These are phyloP conservation scores for Aspergillus egyptiacus DNA, from an alignment of 495 filamentous ascomycete genomes.

Conservation along the genomic window DNA sequence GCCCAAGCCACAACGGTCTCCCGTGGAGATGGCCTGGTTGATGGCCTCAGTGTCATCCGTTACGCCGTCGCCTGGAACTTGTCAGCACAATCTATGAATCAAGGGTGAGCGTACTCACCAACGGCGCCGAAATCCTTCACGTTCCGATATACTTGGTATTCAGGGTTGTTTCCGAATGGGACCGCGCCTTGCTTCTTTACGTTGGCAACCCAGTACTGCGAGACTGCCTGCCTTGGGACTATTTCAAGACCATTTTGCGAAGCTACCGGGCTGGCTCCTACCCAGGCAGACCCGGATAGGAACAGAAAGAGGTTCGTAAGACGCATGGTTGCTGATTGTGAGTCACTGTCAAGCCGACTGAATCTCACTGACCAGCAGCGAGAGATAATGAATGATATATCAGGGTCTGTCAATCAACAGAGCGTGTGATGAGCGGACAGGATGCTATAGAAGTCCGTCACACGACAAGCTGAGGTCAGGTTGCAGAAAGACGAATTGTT, in stretches of 20 bases:
- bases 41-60: slow-evolving; percentile 89
- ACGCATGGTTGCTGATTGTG: slow-evolving; percentile 26
- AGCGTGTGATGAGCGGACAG: slow-evolving; percentile 14
- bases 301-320: slow-evolving; percentile 36
- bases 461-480: slow-evolving; percentile 15
- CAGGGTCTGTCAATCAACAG: slow-evolving; percentile 8
- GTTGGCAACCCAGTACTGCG: slow-evolving; percentile 65
- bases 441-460: slow-evolving; percentile 8
- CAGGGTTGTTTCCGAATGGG: slow-evolving; percentile 51
- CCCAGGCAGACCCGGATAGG: slow-evolving; percentile 33
- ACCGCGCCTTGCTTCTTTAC: slow-evolving; percentile 66
- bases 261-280: slow-evolving; percentile 37
- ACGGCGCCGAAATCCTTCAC: slow-evolving; percentile 78
- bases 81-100: slow-evolving; percentile 22
- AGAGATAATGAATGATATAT: slow-evolving; percentile 14
- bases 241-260: slow-evolving; percentile 14
- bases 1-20: slow-evolving; percentile 66
- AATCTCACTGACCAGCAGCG: slow-evolving; percentile 36
- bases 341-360: slow-evolving; percentile 26
- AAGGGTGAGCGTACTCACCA: slow-evolving; percentile 32
- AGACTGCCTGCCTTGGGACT: slow-evolving; percentile 16
- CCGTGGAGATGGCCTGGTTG: slow-evolving; percentile 73
- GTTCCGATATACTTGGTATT: slow-evolving; percentile 79
- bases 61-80: slow-evolving; percentile 57
- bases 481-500: neutral